phyloP scores from a whole-genome alignment of 2,329 filamentous ascomycete species.

The Neophaeococcomyces aloes region DNA sequence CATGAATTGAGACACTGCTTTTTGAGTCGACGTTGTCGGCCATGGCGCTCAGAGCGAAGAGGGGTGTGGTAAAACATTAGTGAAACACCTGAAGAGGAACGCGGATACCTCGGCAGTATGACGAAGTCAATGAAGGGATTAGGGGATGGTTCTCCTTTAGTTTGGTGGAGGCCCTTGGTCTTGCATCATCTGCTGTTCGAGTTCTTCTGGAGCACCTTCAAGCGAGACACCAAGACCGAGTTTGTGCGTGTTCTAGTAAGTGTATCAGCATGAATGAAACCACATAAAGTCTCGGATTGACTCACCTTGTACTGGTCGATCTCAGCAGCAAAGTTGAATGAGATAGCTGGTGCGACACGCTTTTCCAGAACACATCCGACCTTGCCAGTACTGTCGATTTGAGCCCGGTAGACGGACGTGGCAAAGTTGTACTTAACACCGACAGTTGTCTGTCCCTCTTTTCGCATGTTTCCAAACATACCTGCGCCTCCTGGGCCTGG shows the following conservation, averaged over 20 bases:
- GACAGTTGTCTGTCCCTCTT: slow-evolving; percentile 82
- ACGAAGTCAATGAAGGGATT: background rate
- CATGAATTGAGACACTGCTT: background rate
- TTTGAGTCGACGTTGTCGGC: background rate
- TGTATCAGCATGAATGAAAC: slow-evolving; percentile 7
- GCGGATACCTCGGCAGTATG: background rate
- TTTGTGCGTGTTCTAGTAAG: slow-evolving; percentile 75
- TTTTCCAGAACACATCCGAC: slow-evolving; percentile 89
- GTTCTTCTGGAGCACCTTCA: slow-evolving; percentile 71
- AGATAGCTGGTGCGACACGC: slow-evolving; percentile 83
- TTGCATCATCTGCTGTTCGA: slow-evolving; percentile 50
- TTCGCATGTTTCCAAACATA: slow-evolving; percentile 66
- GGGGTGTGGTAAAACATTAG: slow-evolving; percentile 10
- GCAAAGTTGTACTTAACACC: slow-evolving; percentile 98
- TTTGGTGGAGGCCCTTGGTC: slow-evolving; percentile 35
- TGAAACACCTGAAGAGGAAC: background rate
- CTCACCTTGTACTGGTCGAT: slow-evolving; percentile 92
- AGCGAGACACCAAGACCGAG: slow-evolving; percentile 89
- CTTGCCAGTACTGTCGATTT: slow-evolving; percentile 91
- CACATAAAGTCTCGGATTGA: slow-evolving; percentile 17
- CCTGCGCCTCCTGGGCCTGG: slow-evolving; percentile 50
- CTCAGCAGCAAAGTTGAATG: slow-evolving; percentile 89
- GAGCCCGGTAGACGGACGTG: slow-evolving; percentile 87
- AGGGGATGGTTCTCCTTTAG: slow-evolving; percentile 25
- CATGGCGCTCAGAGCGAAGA: slow-evolving; percentile 6